Percentiles rank a stretch among this genome's conserved stretches.
Conservation (phyloP, 805 yeast genomes). For the Brettanomyces bruxellensis region DNA sequence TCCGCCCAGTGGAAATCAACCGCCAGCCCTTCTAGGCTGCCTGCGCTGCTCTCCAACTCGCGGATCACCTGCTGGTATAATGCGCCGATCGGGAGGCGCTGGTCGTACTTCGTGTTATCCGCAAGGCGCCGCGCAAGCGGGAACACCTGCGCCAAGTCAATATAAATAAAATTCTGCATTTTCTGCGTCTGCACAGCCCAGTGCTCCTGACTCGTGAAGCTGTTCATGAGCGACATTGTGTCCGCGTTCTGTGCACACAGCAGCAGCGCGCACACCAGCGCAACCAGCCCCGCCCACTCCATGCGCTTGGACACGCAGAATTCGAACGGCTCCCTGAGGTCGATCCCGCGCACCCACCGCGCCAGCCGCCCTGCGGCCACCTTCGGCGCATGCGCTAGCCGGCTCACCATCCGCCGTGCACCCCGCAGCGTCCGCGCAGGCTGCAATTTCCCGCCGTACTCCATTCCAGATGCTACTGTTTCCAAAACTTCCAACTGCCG, state of each 20-base stretch:
- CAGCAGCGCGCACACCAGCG: background rate
- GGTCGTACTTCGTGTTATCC: background rate
- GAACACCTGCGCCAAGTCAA: background rate
- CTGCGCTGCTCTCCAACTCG: background rate
- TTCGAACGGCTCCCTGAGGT: background rate
- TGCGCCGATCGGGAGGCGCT: constrained; percentile 1
- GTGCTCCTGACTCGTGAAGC: constrained; percentile 2
- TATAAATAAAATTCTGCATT: background rate
- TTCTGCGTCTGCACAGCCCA: background rate
- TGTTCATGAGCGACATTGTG: background rate
- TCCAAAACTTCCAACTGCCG: too few species aligned
- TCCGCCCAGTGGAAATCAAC: constrained; percentile 3
- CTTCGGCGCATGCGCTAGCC: too few species aligned
- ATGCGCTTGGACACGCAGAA: background rate
- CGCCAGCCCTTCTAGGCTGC: background rate
- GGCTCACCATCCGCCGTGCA: too few species aligned
- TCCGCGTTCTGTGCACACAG: background rate
- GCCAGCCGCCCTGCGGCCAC: too few species aligned
- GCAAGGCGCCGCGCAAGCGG: background rate
- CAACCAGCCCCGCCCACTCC: background rate
- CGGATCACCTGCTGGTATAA: background rate
- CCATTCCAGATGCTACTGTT: too few species aligned
- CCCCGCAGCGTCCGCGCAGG: too few species aligned
- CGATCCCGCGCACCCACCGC: background rate
- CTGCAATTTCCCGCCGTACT: too few species aligned